phyloP scores from a whole-genome alignment of 352 stramenopile genomes.

The Globisporangium iwayamae region DNA sequence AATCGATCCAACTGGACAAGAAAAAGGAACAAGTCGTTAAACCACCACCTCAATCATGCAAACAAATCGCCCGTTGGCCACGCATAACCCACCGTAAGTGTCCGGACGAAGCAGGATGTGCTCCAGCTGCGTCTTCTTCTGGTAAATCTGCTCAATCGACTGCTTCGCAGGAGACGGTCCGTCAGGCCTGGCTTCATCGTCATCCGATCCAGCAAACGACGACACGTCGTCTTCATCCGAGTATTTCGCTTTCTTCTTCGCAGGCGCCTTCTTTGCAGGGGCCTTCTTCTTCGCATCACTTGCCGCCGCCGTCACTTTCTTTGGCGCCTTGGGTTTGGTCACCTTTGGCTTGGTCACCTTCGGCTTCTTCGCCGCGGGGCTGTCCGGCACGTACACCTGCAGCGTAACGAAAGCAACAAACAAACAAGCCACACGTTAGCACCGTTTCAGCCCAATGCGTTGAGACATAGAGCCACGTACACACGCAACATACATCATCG shows the following conservation, averaged over 20 bases:
- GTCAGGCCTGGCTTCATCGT: slow-evolving; percentile 20
- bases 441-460: not conserved
- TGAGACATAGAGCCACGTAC: not conserved
- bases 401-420: not conserved
- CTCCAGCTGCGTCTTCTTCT: slow-evolving; percentile 97
- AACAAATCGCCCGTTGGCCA: not conserved
- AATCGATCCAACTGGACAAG: slow-evolving; percentile 88
- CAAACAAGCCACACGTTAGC: not conserved
- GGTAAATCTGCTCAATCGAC: slow-evolving; percentile 92
- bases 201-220: slow-evolving; percentile 36
- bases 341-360: slow-evolving; percentile 16
- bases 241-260: slow-evolving; percentile 49
- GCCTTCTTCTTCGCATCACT: slow-evolving; percentile 26
- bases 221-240: slow-evolving; percentile 21
- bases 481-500: slow-evolving; percentile 40
- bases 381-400: slow-evolving; percentile 21
- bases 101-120: slow-evolving; percentile 97
- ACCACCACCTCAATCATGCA: not conserved
- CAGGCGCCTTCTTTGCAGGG: slow-evolving; percentile 28
- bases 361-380: slow-evolving; percentile 9
- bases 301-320: slow-evolving; percentile 24
- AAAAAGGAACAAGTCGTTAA: not conserved
- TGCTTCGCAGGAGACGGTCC: slow-evolving; percentile 41
- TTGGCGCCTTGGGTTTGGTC: slow-evolving; percentile 24
- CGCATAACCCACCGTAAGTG: slow-evolving; percentile 91